Conservation (phyloP, 371 early-diverging fungal genomes). For the Neoconidiobolus thromboides region DNA sequence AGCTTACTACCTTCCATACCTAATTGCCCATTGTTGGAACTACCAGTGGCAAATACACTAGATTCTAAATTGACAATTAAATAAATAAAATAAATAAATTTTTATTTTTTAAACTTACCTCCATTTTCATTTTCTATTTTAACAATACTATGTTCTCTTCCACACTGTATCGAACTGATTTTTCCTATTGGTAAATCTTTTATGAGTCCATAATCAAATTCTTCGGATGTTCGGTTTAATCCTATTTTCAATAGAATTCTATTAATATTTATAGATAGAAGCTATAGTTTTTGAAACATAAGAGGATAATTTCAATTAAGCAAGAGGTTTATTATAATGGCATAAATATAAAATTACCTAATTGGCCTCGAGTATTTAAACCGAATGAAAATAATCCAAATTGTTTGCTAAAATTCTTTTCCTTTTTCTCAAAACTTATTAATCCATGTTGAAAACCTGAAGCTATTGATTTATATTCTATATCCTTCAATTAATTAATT, state of each 20-base stretch:
- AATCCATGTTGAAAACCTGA: background rate
- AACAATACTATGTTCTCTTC: background rate
- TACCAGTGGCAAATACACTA: constrained; percentile 15
- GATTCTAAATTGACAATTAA: too few species aligned
- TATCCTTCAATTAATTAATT: background rate
- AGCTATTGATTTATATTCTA: background rate
- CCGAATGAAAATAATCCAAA: background rate
- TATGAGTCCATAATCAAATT: background rate
- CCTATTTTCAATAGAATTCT: background rate
- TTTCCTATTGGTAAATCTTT: background rate
- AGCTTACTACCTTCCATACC: constrained; percentile 12
- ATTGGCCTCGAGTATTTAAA: background rate
- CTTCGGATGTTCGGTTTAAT: background rate
- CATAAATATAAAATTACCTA: background rate
- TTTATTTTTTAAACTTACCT: background rate
- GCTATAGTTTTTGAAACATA: too few species aligned
- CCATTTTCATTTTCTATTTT: background rate
- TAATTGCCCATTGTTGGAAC: constrained; percentile 19
- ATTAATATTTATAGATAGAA: too few species aligned
- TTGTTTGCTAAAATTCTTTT: background rate
- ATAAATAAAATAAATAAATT: background rate
- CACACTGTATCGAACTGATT: background rate
- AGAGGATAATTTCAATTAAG: too few species aligned
- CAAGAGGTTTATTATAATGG: too few species aligned
- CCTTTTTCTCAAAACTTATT: background rate